Evolutionary conservation across 768 basidiomycete genomes (phyloP), one percentile per base, ranked within the genome.

Genomic region (Pleurotus giganteus): DNA sequence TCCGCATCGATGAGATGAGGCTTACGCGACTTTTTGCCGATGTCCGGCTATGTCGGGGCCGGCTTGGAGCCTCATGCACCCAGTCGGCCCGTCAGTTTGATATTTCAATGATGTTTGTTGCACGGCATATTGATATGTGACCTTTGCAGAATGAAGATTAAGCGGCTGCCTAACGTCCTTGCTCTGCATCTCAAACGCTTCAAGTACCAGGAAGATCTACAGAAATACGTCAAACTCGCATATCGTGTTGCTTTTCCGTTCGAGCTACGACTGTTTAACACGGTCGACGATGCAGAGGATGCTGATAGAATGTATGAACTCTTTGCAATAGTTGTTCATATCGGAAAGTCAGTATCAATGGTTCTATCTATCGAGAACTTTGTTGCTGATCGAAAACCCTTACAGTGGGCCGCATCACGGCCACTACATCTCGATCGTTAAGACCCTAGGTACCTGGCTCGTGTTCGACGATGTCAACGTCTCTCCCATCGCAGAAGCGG

Each of bases 301-400:
- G 91, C 94, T 0, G 97, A 99, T 69, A 79, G 95, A 52, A 68
- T 98, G 57, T 99, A 97, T 73, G 86, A 91, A 68, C 81, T 99
- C 24, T 98, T 95, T 67, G 94, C 92, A 12, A 92, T 98, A 55
- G 95, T 99, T 29, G 93, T 99, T n/a, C 97, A 99, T 71, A 95
- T 99, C 60, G 97, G 97, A 80, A 90, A 84, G 95, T 96, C 71
- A 66, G 92, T 85, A 57, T 60, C 27, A 53, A 52, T 28, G 56
- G 17, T 59, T 5, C 19, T 31, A 19, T 57, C 56, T 47, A 58
- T 56, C 44, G 29, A 11, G 11, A 3, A 7, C 51, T 26, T 34
- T 51, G 32, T 53, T 53, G 45, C 54, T 49, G 23, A 58, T 17
- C 57, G 62, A 26, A 56, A 21, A 19, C 51, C 50, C 57, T 60